phyloP scores from a whole-genome alignment of 176 grass and related monocot genomes.

The Saccharum spontaneum region DNA sequence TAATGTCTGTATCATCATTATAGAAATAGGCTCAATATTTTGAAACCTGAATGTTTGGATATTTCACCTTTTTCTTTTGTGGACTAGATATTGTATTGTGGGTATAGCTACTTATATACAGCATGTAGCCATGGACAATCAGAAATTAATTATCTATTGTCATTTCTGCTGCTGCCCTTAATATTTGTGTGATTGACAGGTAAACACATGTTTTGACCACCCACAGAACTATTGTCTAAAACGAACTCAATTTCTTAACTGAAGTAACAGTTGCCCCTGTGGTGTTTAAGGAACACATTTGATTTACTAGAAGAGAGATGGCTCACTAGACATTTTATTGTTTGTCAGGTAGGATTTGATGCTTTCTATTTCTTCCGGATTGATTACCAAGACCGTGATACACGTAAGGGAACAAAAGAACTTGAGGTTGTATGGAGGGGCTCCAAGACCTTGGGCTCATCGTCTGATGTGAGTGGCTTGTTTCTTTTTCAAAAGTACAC shows the following conservation, averaged over 20 bases:
- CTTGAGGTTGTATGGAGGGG: constrained; percentile 93
- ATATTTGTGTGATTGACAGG: not conserved
- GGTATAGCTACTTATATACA: constrained; percentile 7
- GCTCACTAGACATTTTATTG: constrained; percentile 9
- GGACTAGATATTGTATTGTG: not conserved
- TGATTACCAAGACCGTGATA: constrained; percentile 90
- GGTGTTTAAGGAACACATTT: constrained; percentile 7
- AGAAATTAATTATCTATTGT: not conserved
- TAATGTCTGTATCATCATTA: not conserved
- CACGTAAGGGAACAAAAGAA: constrained; percentile 69
- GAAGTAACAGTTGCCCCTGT: not conserved
- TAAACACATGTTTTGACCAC: constrained; percentile 13
- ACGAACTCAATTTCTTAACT: not conserved
- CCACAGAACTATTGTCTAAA: not conserved
- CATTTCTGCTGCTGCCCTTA: not conserved
- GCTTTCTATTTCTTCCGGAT: constrained; percentile 90
- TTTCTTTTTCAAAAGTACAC: constrained; percentile 34
- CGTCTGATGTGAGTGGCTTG: constrained; percentile 64
- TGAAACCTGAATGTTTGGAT: not conserved
- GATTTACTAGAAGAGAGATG: not conserved
- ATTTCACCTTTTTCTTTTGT: not conserved
- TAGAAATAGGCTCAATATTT: not conserved
- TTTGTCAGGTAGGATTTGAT: constrained; percentile 88
- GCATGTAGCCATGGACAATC: not conserved
- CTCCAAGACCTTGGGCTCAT: constrained; percentile 79